Conservation (phyloP, 1,139 yeast genomes). For the Candida pseudocylindracea region DNA sequence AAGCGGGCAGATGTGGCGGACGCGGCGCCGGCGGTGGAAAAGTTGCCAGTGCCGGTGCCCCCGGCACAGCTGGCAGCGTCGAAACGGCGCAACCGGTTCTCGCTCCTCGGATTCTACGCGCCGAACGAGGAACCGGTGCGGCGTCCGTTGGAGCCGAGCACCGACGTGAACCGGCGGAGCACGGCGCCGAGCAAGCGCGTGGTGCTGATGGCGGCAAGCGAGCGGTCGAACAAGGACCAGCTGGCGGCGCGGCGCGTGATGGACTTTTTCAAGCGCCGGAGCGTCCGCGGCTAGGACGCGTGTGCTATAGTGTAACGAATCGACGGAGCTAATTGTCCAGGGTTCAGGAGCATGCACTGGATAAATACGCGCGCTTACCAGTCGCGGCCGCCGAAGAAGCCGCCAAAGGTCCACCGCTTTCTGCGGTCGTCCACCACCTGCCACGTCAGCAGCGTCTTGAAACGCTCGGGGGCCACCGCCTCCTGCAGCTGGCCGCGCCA, state of each 20-base stretch:
- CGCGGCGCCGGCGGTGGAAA: neutral
- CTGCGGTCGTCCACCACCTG: no score
- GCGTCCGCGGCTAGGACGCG: constrained; percentile 11
- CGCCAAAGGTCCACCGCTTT: no score
- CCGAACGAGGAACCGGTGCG: constrained; percentile 5
- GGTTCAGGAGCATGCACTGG: no score
- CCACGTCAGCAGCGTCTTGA: constrained; percentile 10
- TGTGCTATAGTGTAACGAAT: no score
- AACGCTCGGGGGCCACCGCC: constrained; percentile 54
- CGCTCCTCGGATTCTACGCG: constrained; percentile 20
- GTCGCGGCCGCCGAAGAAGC: no score
- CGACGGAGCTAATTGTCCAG: no score
- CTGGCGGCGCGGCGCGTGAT: constrained; percentile 61
- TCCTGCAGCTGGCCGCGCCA: constrained; percentile 47
- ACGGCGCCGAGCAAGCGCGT: constrained; percentile 4
- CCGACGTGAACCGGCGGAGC: constrained; percentile 4
- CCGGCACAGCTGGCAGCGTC: neutral
- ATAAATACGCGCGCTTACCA: no score
- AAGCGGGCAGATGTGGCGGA: neutral
- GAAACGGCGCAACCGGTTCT: constrained; percentile 28
- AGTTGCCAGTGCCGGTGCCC: neutral
- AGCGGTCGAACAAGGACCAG: constrained; percentile 20
- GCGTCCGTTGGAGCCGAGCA: constrained; percentile 4
- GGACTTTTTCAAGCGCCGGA: constrained; percentile 65
- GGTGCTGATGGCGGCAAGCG: constrained; percentile 6